phyloP scores from a whole-genome alignment of 2,329 filamentous ascomycete species.

The Escovopsis sp. region DNA sequence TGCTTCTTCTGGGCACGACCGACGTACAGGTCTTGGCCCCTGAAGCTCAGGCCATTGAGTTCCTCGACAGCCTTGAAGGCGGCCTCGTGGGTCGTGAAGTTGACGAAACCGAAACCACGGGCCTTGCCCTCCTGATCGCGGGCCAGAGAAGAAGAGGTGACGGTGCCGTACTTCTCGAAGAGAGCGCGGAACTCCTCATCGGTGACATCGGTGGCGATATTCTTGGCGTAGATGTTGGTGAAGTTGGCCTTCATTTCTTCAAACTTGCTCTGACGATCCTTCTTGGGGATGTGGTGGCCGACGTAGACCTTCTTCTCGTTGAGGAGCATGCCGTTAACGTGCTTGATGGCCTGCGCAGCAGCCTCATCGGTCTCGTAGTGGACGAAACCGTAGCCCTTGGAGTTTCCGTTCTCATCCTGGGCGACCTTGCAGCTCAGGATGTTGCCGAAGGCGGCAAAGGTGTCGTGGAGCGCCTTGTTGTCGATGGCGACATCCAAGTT shows the following conservation, averaged over 20 bases:
- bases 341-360: constrained; percentile 93
- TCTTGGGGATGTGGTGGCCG: constrained; percentile 98
- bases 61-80: constrained; percentile 78
- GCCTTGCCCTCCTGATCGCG: constrained; percentile 82
- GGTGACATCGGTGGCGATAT: constrained; percentile 68
- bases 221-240: constrained; percentile 99
- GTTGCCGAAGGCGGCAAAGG: constrained; percentile 96
- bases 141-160: constrained; percentile 89
- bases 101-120: constrained; percentile 91
- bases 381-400: constrained; percentile 97
- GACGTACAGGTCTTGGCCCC: constrained; percentile 90
- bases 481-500: constrained; percentile 97
- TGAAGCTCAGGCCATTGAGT: constrained; percentile 83
- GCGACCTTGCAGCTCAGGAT: constrained; percentile 99
- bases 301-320: constrained; percentile 99
- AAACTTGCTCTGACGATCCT: constrained; percentile 99
- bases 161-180: constrained; percentile 83
- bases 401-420: constrained; percentile 90
- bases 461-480: constrained; percentile 99
- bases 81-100: constrained; percentile 83
- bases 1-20: constrained; percentile 99
- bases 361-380: constrained; percentile 99
- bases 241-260: constrained; percentile 99
- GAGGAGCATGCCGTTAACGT: constrained; percentile 97
- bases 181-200: constrained; percentile 91